Conservation (phyloP, 176 grass and related monocot genomes). For the Eremochloa ophiuroides region DNA sequence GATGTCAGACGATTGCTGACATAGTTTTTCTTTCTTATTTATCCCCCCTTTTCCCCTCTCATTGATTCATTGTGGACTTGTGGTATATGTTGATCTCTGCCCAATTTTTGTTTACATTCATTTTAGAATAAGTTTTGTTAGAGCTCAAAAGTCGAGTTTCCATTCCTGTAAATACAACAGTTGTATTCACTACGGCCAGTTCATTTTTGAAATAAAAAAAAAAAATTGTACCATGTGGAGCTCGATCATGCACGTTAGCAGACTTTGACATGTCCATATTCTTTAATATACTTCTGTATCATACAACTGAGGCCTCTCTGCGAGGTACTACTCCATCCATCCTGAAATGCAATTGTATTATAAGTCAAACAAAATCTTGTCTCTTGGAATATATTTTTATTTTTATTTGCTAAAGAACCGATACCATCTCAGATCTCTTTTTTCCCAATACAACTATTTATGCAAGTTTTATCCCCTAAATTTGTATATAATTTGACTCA, state of each 20-base stretch:
- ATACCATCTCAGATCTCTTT: background rate
- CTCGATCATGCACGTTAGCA: background rate
- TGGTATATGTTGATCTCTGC: conserved; percentile 21
- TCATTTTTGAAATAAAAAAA: conserved; percentile 14
- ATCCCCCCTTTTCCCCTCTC: background rate
- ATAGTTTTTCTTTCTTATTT: conserved; percentile 14
- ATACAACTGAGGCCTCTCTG: background rate
- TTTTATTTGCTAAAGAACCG: too few species aligned
- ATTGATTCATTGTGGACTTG: conserved; percentile 25
- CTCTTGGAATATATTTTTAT: background rate
- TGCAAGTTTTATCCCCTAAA: background rate
- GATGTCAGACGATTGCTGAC: conserved; percentile 30
- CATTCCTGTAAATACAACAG: conserved; percentile 64
- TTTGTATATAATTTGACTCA: background rate
- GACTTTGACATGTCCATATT: background rate
- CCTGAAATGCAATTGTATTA: background rate
- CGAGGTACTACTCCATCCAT: background rate
- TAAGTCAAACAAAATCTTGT: background rate
- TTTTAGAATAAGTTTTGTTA: conserved; percentile 48
- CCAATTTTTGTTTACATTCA: conserved; percentile 17
- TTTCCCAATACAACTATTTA: background rate
- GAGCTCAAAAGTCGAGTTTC: conserved; percentile 33
- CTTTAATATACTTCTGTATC: background rate
- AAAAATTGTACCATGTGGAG: background rate
- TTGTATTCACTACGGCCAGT: conserved; percentile 10